Evolutionary conservation across 2,329 filamentous ascomycete genomes (phyloP).

Genomic region (Penicillium capsulatum): DNA sequence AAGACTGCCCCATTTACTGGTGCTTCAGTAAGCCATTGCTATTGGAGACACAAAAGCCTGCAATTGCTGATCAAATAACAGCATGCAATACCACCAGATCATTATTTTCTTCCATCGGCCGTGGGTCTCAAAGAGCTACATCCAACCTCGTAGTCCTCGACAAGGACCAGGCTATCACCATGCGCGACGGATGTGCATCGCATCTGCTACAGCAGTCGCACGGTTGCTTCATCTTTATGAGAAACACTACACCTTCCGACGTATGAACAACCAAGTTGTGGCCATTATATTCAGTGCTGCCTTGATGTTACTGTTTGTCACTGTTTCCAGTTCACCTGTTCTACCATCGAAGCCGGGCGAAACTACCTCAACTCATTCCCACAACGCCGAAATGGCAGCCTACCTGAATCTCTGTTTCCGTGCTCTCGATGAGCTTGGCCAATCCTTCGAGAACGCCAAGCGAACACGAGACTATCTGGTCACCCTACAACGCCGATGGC

Average conservation of each 20-base stretch:
- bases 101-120: conserved; percentile 45
- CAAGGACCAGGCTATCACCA: conserved; percentile 45
- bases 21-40: conserved; percentile 35
- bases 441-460: conserved; percentile 41
- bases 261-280: conserved; percentile 44
- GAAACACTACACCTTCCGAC: conserved; percentile 40
- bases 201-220: conserved; percentile 41
- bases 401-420: conserved; percentile 42
- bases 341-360: conserved; percentile 21
- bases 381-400: conserved; percentile 31
- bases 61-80: conserved; percentile 13
- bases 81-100: conserved; percentile 45
- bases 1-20: conserved; percentile 39
- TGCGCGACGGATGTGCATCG: conserved; percentile 43
- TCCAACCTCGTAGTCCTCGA: conserved; percentile 39
- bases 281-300: conserved; percentile 46
- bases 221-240: conserved; percentile 41
- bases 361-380: conserved; percentile 17
- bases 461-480: conserved; percentile 39
- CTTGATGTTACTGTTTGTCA: conserved; percentile 39
- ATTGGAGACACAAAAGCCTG: no score
- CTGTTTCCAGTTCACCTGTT: conserved; percentile 31
- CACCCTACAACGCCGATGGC: conserved; percentile 38
- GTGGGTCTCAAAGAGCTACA: conserved; percentile 43
- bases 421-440: conserved; percentile 40